Base-by-base conservation (phyloP, 306 rosid genomes). In the Begonia fuchsioides region DNA sequence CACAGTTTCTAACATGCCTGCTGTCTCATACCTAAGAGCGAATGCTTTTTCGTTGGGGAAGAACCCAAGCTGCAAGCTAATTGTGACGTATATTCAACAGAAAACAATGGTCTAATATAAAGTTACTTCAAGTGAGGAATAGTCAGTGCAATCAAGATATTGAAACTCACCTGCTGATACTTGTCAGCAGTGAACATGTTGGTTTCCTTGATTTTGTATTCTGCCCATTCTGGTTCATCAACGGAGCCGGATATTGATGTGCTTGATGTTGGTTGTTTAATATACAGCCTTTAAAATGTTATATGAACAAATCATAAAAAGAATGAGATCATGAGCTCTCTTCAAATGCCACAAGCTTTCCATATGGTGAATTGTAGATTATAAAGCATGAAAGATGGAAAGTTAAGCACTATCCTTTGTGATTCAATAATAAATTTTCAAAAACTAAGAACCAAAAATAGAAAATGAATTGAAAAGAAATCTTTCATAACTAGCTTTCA, bases 61-160 rank as follows among this genome's bases (percentile, higher is more conserved):
- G 69, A 76, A 79, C 51, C 98, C 94, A 64, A 90, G 71, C 95
- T 90, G 98, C 86, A 90, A 74, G 63, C 98, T 90, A 90, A 53
- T 68, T 71, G 64, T 58, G 51, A 70, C 68, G 58, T 75, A 72
- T 71, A 72, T 68, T 81, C 74, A 75, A 69, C 74, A 69, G 59
- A 76, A 54, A 72, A 72, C 68, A 66, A 66, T 35, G 58, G 52
- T 63, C 70, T 56, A 49, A 47, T 50, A 52, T 59, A 51, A 46
- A 63, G 35, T 26, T 26, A 26, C 7, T 26, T 26, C 35, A 52
- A 26, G 35, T 3, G 35, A 26, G 35, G 35, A 26, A 26, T 26
- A 26, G 35, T 26, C 35, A 26, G 35, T 26, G 35, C 5, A 26
- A 6, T 26, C 32, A 20, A 20, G 32, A 20, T 20, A 20, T 20